Percentiles rank a stretch among this genome's conserved stretches.
Evolutionary conservation across 176 grass and related monocot species (phyloP).

Genomic region (Phoenix dactylifera): DNA sequence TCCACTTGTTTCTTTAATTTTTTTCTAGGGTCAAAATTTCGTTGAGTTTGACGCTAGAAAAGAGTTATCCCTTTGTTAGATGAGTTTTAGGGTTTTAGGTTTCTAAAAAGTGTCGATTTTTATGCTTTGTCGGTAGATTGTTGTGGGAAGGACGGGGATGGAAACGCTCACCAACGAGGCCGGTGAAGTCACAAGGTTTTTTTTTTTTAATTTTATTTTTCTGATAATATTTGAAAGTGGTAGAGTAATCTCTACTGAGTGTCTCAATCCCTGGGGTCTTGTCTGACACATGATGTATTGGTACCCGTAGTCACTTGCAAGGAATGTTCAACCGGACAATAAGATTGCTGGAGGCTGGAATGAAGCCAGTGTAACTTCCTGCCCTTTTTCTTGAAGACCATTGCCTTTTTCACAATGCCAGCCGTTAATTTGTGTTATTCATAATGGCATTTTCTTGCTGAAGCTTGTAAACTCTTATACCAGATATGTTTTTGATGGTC

Average conservation of each 20-base stretch:
- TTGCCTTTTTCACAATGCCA: too few species aligned
- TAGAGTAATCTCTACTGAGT: too few species aligned
- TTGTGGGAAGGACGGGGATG: conserved; percentile 71
- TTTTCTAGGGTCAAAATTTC: too few species aligned
- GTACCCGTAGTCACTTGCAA: conserved; percentile 58
- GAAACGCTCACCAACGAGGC: conserved; percentile 73
- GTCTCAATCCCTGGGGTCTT: too few species aligned
- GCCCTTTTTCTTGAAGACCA: not conserved
- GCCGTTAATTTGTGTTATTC: too few species aligned
- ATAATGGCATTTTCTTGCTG: not conserved
- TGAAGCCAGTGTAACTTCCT: conserved; percentile 75
- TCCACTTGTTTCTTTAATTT: too few species aligned
- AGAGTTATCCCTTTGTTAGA: too few species aligned
- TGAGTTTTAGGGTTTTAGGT: too few species aligned
- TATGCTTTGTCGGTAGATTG: conserved; percentile 30
- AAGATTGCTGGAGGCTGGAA: conserved; percentile 87
- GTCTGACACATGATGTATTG: not conserved
- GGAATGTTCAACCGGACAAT: conserved; percentile 79
- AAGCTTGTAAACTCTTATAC: conserved; percentile 6
- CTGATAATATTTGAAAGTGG: not conserved
- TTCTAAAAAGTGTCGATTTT: too few species aligned
- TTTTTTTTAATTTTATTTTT: not conserved
- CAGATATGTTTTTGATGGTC: conserved; percentile 96
- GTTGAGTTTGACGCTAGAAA: too few species aligned
- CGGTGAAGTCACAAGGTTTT: conserved; percentile 79